phyloP scores from a whole-genome alignment of 306 rosid genomes.

The Gastrolobium bilobum region DNA sequence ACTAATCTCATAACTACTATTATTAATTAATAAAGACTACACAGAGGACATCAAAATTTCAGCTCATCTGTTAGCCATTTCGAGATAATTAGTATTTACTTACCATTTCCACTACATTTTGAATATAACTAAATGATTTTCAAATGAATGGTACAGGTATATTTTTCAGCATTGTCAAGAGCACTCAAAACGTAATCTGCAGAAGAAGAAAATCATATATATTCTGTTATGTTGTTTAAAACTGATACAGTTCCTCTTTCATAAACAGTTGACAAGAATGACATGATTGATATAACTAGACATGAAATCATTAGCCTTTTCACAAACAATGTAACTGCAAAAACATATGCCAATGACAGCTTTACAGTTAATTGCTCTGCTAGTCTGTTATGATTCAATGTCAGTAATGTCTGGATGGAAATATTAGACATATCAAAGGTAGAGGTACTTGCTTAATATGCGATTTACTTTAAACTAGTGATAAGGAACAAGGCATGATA shows the following conservation, averaged over 20 bases:
- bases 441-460: conserved; percentile 5
- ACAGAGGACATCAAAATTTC: conserved; percentile 28
- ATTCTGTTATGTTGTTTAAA: conserved; percentile 24
- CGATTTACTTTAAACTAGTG: not conserved
- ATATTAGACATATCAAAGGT: conserved; percentile 22
- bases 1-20: conserved; percentile 2
- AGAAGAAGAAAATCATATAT: not conserved
- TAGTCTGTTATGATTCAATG: not conserved
- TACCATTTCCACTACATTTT: conserved; percentile 17
- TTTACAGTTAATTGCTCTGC: not conserved
- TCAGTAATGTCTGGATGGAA: conserved; percentile 10
- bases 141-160: not conserved
- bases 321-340: not conserved
- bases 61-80: conserved; percentile 30
- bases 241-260: not conserved
- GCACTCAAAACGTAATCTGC: not conserved
- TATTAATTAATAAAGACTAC: conserved; percentile 14
- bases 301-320: conserved; percentile 16
- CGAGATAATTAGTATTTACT: conserved; percentile 29
- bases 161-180: conserved; percentile 11
- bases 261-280: conserved; percentile 1
- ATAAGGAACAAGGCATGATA: not conserved
- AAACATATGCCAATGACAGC: not conserved
- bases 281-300: conserved; percentile 9
- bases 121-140: not conserved